Base-by-base conservation (phyloP, 176 grass and related monocot genomes). In the Musa acuminata region DNA sequence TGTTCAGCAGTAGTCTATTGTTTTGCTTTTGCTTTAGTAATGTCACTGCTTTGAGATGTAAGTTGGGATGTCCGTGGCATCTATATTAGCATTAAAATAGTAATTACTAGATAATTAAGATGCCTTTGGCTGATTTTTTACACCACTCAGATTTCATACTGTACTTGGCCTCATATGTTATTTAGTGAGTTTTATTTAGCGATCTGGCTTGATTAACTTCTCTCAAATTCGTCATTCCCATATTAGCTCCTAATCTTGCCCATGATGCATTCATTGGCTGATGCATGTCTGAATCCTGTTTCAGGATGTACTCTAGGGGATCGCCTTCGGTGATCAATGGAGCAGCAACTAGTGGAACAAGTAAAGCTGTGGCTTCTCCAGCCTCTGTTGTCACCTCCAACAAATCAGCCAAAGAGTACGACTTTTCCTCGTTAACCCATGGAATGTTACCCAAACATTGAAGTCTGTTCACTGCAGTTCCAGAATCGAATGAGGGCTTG, bases 361-460 rank as follows among this genome's bases (percentile, higher is more conserved):
- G 78, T 76, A 99, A 67, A 21, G 67, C 76, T 16, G 73, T 83
- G 11, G 16, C 74, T 13, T 71, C 83, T 13, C 9, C 88, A 67
- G 67, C 88, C 59, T 80, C 87, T 16, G 83, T 82, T 77, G 64
- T 76, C 60, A 23, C 84, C 43, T 80, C 95, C 14, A 81, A 77
- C 29, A 87, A 80, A 62, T 85, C 91, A 26, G 96, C 80, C 75
- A 83, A 86, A 76, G 91, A 99, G 24, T 92, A 88, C 2, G 96
- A 99, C 57, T 99, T 99, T 75, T 99, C 96, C 24, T 89, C 91
- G 0, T 92, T 99, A 72, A 99, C 96, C 60, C 90, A 91, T 78
- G 90, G 84, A 72, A 84, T 99, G 85, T 82, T 99, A 66, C 77
- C 81, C 70, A 99, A 89, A 76, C 69, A 85, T 53, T 99, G 84